Evolutionary conservation across 768 basidiomycete species (phyloP).

Genomic region (Neoboletus magnificus): DNA sequence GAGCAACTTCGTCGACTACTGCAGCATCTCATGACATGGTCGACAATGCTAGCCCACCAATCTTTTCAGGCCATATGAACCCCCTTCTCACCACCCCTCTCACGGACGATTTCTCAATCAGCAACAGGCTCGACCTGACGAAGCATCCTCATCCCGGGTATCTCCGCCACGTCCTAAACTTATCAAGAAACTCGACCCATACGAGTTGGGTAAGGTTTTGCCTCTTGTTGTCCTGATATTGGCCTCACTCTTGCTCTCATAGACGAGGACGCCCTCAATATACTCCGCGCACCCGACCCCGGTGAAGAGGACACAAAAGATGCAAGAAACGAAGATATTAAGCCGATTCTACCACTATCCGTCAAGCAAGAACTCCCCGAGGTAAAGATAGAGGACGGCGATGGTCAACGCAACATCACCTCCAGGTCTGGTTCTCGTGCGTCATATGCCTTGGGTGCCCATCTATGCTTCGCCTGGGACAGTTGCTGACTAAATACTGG

Average conservation of each 20-base stretch:
- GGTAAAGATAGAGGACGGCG: constrained; percentile 7
- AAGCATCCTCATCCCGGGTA: neutral
- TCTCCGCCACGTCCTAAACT: constrained; percentile 12
- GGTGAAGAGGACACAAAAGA: constrained; percentile 1
- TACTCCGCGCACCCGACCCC: constrained; percentile 8
- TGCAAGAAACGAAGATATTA: neutral
- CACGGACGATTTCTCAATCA: constrained; percentile 5
- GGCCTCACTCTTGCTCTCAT: neutral
- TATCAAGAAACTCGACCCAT: constrained; percentile 29
- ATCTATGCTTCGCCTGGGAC: neutral
- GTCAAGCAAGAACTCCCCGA: constrained; percentile 7
- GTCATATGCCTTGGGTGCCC: neutral
- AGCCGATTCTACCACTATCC: neutral
- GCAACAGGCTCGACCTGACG: neutral
- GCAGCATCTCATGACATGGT: neutral
- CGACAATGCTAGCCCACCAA: constrained; percentile 4
- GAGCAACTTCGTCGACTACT: neutral
- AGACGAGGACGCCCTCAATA: constrained; percentile 26
- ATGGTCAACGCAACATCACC: neutral
- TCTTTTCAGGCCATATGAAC: constrained; percentile 26
- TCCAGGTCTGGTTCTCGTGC: neutral
- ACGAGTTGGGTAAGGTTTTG: constrained; percentile 20
- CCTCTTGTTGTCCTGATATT: neutral
- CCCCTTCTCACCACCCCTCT: constrained; percentile 22
- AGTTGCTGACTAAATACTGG: neutral